Base-by-base conservation (phyloP, 306 rosid species). In the Hippophae rhamnoides region DNA sequence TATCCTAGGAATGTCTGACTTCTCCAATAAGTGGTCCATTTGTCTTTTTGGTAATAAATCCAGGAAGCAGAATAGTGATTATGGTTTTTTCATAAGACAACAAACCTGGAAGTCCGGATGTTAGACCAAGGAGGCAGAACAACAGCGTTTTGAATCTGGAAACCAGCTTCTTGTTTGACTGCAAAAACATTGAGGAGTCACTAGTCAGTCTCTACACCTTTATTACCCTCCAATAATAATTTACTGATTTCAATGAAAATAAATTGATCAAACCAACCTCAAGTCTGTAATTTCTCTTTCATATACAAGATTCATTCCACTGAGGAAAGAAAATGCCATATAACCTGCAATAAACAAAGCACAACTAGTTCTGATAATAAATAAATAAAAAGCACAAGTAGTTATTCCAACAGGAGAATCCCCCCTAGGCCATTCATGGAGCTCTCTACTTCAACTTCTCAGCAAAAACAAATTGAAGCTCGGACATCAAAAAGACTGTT, bases 41-140 rank as follows among this genome's bases (percentile, higher is more conserved):
- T 66, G 54, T 41, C 69, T 27, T 42, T 70, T 41, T 49, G 18
- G 71, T 68, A 68, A 67, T 71, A 72, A 76, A 67, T 68, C 61
- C 49, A 43, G 26, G 63, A 71, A 44, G 54, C 52, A 71, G 50
- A 50, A 60, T 53, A 49, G 58, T 23, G 43, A 71, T 71, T 57
- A 45, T 58, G 53, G 25, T 46, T 43, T 52, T 61, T 38, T 67
- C 72, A 49, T 41, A 54, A 62, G 74, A 71, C 74, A 58, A 49
- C 68, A 43, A 74, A 57, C 73, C 73, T 41, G 73, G 66, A 71
- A 68, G 66, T 71, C 81, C 58, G 67, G 64, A 58, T 53, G 14
- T 66, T 49, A 45, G 72, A 47, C 63, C 68, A 65, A 27, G 45
- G 58, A 63, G 58, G 55, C 69, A 60, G 50, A 60, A 23, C 53